phyloP scores from a whole-genome alignment of 1,139 yeast species.

The Geotrichum histeridarum region DNA sequence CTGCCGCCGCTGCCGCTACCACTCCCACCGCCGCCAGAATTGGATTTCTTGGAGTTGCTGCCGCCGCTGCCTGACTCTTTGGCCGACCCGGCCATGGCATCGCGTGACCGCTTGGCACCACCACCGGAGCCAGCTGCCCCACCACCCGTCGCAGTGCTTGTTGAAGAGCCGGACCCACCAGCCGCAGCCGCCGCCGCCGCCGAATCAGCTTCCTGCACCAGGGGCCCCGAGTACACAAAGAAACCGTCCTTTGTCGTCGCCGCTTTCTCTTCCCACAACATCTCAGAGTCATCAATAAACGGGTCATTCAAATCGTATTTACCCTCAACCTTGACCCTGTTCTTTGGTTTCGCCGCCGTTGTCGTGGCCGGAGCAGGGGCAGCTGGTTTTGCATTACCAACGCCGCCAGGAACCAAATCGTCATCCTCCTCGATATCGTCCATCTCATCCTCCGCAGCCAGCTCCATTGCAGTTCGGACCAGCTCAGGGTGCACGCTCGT shows the following conservation, averaged over 20 bases:
- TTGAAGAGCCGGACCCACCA: constrained; percentile 31
- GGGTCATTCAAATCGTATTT: constrained; percentile 93
- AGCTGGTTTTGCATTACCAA: constrained; percentile 40
- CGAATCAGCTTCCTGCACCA: constrained; percentile 59
- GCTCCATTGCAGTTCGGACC: constrained; percentile 54
- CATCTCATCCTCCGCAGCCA: constrained; percentile 58
- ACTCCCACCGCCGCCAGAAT: neutral
- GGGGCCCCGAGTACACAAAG: constrained; percentile 91
- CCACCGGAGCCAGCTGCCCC: neutral
- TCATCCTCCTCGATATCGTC: constrained; percentile 57
- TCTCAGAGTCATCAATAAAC: constrained; percentile 90
- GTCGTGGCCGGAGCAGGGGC: constrained; percentile 21
- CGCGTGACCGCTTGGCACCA: constrained; percentile 12
- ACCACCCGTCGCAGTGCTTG: constrained; percentile 20
- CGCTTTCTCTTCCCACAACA: constrained; percentile 88
- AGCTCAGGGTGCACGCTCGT: constrained; percentile 64
- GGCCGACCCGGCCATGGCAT: neutral
- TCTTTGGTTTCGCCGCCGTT: constrained; percentile 14
- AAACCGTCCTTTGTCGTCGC: constrained; percentile 93
- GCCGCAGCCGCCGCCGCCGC: neutral
- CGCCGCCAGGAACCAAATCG: constrained; percentile 48
- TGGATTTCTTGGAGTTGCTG: neutral
- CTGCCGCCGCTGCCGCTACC: constrained; percentile 5
- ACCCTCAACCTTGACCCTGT: constrained; percentile 46
- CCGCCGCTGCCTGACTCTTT: neutral